Evolutionary conservation across 352 stramenopile genomes (phyloP).

Genomic region (Phytophthora citrophthora): DNA sequence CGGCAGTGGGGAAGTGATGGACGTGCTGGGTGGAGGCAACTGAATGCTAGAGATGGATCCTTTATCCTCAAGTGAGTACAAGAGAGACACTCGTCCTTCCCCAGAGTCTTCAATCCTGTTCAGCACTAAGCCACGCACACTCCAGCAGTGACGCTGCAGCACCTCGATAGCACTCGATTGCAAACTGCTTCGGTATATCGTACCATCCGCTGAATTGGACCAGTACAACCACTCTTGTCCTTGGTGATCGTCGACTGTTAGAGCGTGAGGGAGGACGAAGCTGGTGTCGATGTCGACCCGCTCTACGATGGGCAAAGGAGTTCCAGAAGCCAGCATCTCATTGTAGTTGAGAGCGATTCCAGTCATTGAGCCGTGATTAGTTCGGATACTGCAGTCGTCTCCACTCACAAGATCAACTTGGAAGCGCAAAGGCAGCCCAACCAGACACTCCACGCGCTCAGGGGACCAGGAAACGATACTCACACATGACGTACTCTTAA

Average conservation of each 20-base stretch:
- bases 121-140: conserved; percentile 54
- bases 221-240: conserved; percentile 62
- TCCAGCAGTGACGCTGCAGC: conserved; percentile 54
- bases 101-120: neutral
- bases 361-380: conserved; percentile 51
- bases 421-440: conserved; percentile 46
- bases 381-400: conserved; percentile 60
- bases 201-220: conserved; percentile 71
- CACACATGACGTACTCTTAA: conserved; percentile 49
- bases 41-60: conserved; percentile 46
- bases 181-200: conserved; percentile 70
- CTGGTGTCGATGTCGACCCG: conserved; percentile 43
- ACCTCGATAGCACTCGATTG: conserved; percentile 45
- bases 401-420: conserved; percentile 26
- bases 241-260: conserved; percentile 49
- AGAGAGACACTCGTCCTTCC: conserved; percentile 31
- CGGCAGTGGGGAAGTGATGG: conserved; percentile 5
- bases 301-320: conserved; percentile 58
- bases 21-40: neutral
- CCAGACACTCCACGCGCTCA: conserved; percentile 61
- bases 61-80: conserved; percentile 68
- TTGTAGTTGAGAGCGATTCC: conserved; percentile 49
- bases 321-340: conserved; percentile 58
- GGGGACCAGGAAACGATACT: conserved; percentile 52
- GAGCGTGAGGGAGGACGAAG: conserved; percentile 52